Base-by-base conservation (phyloP, 371 early-diverging fungal genomes). In the Smittium culicis region DNA sequence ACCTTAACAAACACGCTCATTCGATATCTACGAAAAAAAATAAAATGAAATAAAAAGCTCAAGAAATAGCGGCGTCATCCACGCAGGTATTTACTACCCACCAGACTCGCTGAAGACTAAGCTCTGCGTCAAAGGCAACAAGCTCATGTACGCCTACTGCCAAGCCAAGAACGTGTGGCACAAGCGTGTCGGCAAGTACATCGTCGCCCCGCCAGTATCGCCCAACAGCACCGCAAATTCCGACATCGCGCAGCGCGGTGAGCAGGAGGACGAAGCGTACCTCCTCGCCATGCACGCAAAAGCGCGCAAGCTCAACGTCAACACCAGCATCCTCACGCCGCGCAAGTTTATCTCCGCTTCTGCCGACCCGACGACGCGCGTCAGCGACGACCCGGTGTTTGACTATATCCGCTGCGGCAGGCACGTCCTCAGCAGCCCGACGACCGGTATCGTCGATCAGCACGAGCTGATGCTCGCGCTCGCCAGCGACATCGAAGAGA, bases 11-110 rank as follows among this genome's bases (percentile, higher is more conserved):
- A 54, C 61, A 59, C 20, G 24, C 24, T 20, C 35, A n/a, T n/a
- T n/a, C n/a, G n/a, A n/a, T n/a, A n/a, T n/a, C n/a, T n/a, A n/a
- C n/a, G n/a, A n/a, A n/a, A n/a, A n/a, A n/a, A n/a, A n/a, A n/a
- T n/a, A n/a, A n/a, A n/a, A n/a, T n/a, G n/a, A 54, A 29, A 14
- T 35, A 20, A 1, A 11, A 66, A 86, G 90, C 71, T 86, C 93
- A n/a, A 78, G 94, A 27, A 93, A 93, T 79, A 90, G 90, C 68
- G 90, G 92, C 69, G 92, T 93, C 16, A 93, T 93, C 70, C 94
- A 93, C 70, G 92, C 90, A 8, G 94, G 94, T 0, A 78, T 93
- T 11, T 92, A 93, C 77, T 93, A 93, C 64, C 90, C 92, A 1
- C 69, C 68, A 16, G 77, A 84, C 65, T 89, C 88, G 61, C 74